Evolutionary conservation across 208 protist genomes (phyloP), one percentile per base, ranked within the genome.

Genomic region (Polymyxa betae): DNA sequence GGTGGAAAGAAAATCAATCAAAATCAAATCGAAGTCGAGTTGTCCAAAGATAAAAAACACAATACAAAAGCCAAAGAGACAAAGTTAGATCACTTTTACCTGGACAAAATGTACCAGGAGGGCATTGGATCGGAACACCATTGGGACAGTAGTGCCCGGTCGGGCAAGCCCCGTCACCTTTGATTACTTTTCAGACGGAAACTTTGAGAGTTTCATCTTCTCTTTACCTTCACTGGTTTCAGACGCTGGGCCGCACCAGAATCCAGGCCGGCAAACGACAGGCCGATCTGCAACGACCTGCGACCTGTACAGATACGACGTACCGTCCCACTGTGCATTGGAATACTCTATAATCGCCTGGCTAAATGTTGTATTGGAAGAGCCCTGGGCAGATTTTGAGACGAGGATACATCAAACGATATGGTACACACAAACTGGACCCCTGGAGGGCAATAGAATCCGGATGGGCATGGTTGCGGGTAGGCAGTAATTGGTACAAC

Each of bases 131-230:
- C 10, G 72, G 72, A 82, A 82, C n/a, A 38, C 16, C 72, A 82
- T 82, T n/a, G 5, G 72, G 72, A 35, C 72, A 82, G 40, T 82
- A 82, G 16, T 5, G 35, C 16, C 72, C 72, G 72, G 72, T 82
- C 5, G 72, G 72, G n/a, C 72, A 82, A n/a, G 72, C n/a, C 5
- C 72, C 72, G 35, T 82, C 72, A 82, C 72, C 72, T 82, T 20
- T 12, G 40, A 40, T 12, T 20, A 45, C 72, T 20, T 45, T 35
- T 82, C n/a, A 82, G 72, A 82, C 5, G 16, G 72, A 82, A 5
- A 5, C 5, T 5, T 5, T 82, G 72, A 35, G 72, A 82, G 35
- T 38, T 20, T 82, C 5, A 82, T n/a, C 72, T 82, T 82, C 35
- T 82, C n/a, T 20, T 82, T 38, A 82, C 72, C 72, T 82, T 82